Conservation (phyloP, 1,139 yeast species). For the Spathaspora jeffriesii region DNA sequence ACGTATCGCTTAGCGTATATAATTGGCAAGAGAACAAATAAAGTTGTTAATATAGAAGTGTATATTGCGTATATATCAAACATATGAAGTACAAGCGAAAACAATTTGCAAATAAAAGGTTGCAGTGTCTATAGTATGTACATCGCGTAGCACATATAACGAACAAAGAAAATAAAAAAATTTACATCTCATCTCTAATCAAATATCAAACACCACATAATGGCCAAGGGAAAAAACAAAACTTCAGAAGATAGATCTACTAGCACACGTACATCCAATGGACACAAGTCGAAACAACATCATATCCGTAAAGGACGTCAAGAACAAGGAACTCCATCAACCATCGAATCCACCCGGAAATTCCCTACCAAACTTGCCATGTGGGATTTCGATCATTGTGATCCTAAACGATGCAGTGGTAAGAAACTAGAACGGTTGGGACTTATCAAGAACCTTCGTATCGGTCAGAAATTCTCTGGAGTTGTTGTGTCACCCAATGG, state of each 20-base stretch:
- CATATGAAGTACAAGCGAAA: no score
- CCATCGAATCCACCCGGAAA: slow-evolving; percentile 16
- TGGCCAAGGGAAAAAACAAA: slow-evolving; percentile 74
- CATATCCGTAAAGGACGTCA: slow-evolving; percentile 52
- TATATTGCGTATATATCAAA: no score
- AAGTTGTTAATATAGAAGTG: no score
- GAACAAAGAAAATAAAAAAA: background rate
- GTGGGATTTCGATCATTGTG: slow-evolving; percentile 99
- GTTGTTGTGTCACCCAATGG: slow-evolving; percentile 95
- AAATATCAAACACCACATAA: slow-evolving; percentile 16
- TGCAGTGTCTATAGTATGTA: no score
- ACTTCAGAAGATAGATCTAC: slow-evolving; percentile 37
- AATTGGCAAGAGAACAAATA: no score
- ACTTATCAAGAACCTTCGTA: slow-evolving; percentile 69
- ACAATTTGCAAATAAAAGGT: no score
- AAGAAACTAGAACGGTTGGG: slow-evolving; percentile 92
- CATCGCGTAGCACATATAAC: no score
- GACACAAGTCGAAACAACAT: slow-evolving; percentile 58
- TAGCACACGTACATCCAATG: slow-evolving; percentile 49
- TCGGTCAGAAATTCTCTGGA: slow-evolving; percentile 93
- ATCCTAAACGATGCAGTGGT: slow-evolving; percentile 97
- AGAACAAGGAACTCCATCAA: slow-evolving; percentile 28
- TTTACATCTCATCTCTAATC: background rate
- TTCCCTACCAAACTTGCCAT: slow-evolving; percentile 77
- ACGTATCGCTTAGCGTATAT: no score